Conservation (phyloP, 164 flowering plant species). For the Amborella trichopoda region DNA sequence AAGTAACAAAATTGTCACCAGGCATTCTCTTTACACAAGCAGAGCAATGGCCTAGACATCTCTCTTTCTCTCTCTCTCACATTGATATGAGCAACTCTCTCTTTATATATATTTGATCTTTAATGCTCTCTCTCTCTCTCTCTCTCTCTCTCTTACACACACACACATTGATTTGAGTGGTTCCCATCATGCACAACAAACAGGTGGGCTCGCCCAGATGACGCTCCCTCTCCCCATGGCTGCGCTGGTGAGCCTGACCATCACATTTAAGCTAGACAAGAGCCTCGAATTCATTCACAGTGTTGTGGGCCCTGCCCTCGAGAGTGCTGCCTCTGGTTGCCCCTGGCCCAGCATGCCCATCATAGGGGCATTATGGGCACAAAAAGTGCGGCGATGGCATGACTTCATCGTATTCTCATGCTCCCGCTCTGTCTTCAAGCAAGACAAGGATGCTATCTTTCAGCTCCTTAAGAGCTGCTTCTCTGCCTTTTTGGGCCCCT, state of each 20-base stretch:
- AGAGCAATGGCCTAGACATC: no score
- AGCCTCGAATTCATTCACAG: conserved; percentile 43
- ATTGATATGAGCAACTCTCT: no score
- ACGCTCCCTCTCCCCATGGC: conserved; percentile 91
- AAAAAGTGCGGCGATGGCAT: conserved; percentile 80
- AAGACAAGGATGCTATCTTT: conserved; percentile 50
- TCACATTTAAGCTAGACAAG: conserved; percentile 76
- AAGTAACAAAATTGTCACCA: no score
- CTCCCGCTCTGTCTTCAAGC: conserved; percentile 55
- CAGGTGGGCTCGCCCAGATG: conserved; percentile 25
- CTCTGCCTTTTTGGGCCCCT: conserved; percentile 45
- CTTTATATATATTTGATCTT: no score
- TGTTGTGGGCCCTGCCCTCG: conserved; percentile 65
- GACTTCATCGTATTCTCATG: conserved; percentile 59
- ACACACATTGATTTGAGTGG: no score
- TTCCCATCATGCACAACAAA: no score
- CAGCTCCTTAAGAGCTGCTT: conserved; percentile 81
- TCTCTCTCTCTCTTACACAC: no score
- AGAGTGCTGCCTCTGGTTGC: conserved; percentile 48
- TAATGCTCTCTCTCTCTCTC: no score
- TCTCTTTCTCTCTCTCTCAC: no score
- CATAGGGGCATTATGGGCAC: conserved; percentile 76
- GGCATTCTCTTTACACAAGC: no score
- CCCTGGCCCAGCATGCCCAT: conserved; percentile 82
- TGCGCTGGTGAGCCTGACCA: conserved; percentile 79